These are phyloP conservation scores for Plasmodium blacklocki DNA, from an alignment of 169 alveolate genomes.

Conservation along the genomic window DNA sequence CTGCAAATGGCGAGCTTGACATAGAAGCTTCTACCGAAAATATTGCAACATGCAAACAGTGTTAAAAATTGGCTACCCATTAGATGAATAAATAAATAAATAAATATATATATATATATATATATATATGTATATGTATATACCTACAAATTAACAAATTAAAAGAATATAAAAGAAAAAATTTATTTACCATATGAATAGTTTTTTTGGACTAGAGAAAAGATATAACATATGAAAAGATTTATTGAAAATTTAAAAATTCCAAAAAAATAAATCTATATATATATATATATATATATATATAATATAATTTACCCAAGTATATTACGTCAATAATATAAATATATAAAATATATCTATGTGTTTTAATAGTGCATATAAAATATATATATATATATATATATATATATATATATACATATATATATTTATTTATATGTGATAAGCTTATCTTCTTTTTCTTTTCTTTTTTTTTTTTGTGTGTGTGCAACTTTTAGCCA, in stretches of 20 bases:
- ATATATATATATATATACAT: background rate
- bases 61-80: background rate
- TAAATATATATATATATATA: background rate
- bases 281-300: too few relatives aligned
- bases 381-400: background rate
- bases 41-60: slow-evolving; percentile 33
- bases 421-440: slow-evolving; percentile 8
- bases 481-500: too few relatives aligned
- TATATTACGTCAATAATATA: too few relatives aligned
- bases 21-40: slow-evolving; percentile 77
- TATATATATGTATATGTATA: slow-evolving; percentile 15
- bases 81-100: background rate
- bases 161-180: background rate
- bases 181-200: too few relatives aligned
- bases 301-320: too few relatives aligned
- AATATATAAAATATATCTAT: too few relatives aligned
- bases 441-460: background rate
- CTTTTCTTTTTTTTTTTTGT: slow-evolving; percentile 12
- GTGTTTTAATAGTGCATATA: too few relatives aligned
- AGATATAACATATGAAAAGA: too few relatives aligned
- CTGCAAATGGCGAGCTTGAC: slow-evolving; percentile 92
- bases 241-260: too few relatives aligned
- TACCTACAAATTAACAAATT: background rate
- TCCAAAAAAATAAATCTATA: too few relatives aligned
- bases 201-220: too few relatives aligned